Evolutionary conservation across 2,329 filamentous ascomycete species (phyloP).

Genomic region (Pyricularia sp.): DNA sequence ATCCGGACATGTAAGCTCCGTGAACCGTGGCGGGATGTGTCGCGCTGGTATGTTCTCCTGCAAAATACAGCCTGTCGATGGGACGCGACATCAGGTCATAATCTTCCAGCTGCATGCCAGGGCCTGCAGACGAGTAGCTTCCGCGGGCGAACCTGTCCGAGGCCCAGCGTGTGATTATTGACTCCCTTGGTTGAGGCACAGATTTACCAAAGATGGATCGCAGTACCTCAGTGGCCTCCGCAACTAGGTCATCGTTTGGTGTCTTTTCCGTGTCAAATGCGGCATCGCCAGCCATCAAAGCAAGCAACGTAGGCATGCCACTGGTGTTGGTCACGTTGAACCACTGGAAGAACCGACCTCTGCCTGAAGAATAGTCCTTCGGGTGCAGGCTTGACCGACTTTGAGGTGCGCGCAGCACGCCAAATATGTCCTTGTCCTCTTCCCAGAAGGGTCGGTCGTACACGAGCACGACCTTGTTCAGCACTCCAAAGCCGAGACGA

Average conservation of each 20-base stretch:
- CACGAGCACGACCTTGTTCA: slow-evolving; percentile 91
- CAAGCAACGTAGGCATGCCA: slow-evolving; percentile 76
- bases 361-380: slow-evolving; percentile 61
- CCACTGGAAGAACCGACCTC: slow-evolving; percentile 95
- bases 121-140: slow-evolving; percentile 88
- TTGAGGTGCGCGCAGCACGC: slow-evolving; percentile 64
- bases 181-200: slow-evolving; percentile 70
- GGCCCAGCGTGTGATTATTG: slow-evolving; percentile 85
- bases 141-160: slow-evolving; percentile 83
- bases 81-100: slow-evolving; percentile 83
- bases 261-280: slow-evolving; percentile 76
- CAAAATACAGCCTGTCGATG: slow-evolving; percentile 62
- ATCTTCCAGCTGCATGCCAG: slow-evolving; percentile 69
- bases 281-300: slow-evolving; percentile 90
- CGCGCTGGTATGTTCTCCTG: slow-evolving; percentile 89
- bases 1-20: slow-evolving; percentile 85
- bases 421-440: slow-evolving; percentile 79
- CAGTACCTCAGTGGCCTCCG: slow-evolving; percentile 69
- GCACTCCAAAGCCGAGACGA: slow-evolving; percentile 78
- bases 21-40: slow-evolving; percentile 96
- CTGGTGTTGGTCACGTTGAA: slow-evolving; percentile 90
- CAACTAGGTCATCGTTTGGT: slow-evolving; percentile 60
- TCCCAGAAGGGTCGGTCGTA: slow-evolving; percentile 92
- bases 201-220: slow-evolving; percentile 57
- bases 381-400: slow-evolving; percentile 60